These are phyloP conservation scores for Neurospora sp. DNA, from an alignment of 495 filamentous ascomycete species.

Conservation along the genomic window DNA sequence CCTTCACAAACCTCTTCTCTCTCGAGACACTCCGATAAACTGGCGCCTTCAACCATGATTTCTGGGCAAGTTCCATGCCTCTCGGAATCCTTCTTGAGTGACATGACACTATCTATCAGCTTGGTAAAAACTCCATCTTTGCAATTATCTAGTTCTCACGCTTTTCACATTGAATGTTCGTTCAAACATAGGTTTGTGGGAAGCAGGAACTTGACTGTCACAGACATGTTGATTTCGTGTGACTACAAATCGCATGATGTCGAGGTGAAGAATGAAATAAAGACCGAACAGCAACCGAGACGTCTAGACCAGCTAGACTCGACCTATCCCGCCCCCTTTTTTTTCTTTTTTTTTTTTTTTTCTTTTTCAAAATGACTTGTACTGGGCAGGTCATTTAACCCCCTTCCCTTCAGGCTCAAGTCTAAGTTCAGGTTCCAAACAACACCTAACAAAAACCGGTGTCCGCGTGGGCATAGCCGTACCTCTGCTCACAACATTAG, in stretches of 20 bases:
- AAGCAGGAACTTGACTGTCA: neutral
- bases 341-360: too few species aligned
- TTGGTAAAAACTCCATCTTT: neutral
- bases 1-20: neutral
- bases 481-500: too few species aligned
- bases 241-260: neutral
- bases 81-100: neutral
- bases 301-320: too few species aligned
- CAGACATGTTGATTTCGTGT: neutral
- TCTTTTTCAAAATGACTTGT: too few species aligned
- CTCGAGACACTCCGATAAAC: neutral
- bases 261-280: neutral
- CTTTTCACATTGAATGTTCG: neutral
- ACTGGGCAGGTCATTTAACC: too few species aligned
- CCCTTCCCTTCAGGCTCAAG: too few species aligned
- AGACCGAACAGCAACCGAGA: neutral
- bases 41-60: neutral
- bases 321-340: too few species aligned
- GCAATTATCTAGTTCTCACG: neutral
- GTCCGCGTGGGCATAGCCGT: too few species aligned
- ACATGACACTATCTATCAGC: neutral
- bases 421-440: too few species aligned
- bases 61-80: neutral
- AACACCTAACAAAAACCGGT: too few species aligned
- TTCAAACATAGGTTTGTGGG: neutral